Evolutionary conservation across 2,329 filamentous ascomycete genomes (phyloP).

Genomic region (Elsinoe arachidis): DNA sequence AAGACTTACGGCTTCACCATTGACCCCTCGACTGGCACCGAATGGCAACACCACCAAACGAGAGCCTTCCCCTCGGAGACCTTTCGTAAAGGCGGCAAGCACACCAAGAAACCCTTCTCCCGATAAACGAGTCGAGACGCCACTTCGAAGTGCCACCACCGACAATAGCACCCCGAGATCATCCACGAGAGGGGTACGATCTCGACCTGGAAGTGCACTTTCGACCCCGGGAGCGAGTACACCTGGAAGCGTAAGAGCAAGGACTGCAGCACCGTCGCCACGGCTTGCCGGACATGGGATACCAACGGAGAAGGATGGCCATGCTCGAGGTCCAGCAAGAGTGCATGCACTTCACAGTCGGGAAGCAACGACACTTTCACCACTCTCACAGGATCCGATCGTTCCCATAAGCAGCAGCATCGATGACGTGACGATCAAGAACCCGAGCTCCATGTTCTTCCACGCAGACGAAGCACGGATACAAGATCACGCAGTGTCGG

Average conservation of each 20-base stretch:
- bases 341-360: constrained; percentile 24
- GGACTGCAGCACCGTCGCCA: not conserved
- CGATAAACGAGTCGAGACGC: not conserved
- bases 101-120: not conserved
- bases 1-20: constrained; percentile 2
- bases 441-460: constrained; percentile 65
- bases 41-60: constrained; percentile 3
- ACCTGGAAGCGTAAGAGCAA: constrained; percentile 12
- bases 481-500: constrained; percentile 22
- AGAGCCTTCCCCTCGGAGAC: constrained; percentile 8
- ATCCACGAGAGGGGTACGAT: constrained; percentile 52
- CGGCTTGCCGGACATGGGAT: not conserved
- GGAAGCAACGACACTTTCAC: constrained; percentile 28
- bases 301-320: constrained; percentile 17
- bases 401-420: constrained; percentile 28
- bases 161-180: constrained; percentile 73
- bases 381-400: constrained; percentile 21
- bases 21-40: constrained; percentile 19
- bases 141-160: constrained; percentile 41
- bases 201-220: constrained; percentile 58
- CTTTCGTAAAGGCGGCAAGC: constrained; percentile 11
- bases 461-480: constrained; percentile 70
- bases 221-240: constrained; percentile 40
- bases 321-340: not conserved
- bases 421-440: constrained; percentile 12